Conservation (phyloP, 2,329 filamentous ascomycete genomes). For the Aspergillus fumigatus region DNA sequence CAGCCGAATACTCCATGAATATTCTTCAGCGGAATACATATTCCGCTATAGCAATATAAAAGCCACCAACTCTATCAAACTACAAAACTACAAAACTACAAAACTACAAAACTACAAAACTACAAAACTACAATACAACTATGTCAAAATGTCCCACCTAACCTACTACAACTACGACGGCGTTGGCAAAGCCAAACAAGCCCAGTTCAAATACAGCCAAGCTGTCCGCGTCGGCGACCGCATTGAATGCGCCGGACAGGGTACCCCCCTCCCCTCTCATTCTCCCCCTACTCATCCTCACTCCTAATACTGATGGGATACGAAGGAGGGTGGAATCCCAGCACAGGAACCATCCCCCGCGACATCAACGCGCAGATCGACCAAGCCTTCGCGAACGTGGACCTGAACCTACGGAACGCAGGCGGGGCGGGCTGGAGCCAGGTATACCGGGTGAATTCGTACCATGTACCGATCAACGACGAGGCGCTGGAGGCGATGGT, state of each 20-base stretch:
- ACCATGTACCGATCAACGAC: slow-evolving; percentile 42
- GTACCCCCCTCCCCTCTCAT: slow-evolving; percentile 3
- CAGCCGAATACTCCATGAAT: not conserved
- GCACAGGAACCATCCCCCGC: slow-evolving; percentile 18
- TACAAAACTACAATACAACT: not conserved
- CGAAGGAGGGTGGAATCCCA: slow-evolving; percentile 33
- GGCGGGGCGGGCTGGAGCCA: slow-evolving; percentile 49
- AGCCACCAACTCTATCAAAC: not conserved
- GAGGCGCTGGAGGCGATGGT: slow-evolving; percentile 41
- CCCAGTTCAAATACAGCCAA: slow-evolving; percentile 43
- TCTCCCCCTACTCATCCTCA: not conserved
- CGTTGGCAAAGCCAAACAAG: slow-evolving; percentile 31
- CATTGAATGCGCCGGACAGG: slow-evolving; percentile 40
- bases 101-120: too few relatives aligned
- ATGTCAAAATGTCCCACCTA: slow-evolving; percentile 30
- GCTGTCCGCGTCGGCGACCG: slow-evolving; percentile 47
- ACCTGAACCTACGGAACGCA: slow-evolving; percentile 47
- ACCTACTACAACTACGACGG: slow-evolving; percentile 39
- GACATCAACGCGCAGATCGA: slow-evolving; percentile 47
- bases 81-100: too few relatives aligned
- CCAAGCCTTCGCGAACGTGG: slow-evolving; percentile 55
- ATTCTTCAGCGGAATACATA: not conserved
- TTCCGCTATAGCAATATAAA: not conserved
- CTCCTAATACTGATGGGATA: not conserved
- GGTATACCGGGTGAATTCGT: slow-evolving; percentile 48